Evolutionary conservation across 2,329 filamentous ascomycete genomes (phyloP).

Genomic region (Gnomoniopsis smithogilvyi): DNA sequence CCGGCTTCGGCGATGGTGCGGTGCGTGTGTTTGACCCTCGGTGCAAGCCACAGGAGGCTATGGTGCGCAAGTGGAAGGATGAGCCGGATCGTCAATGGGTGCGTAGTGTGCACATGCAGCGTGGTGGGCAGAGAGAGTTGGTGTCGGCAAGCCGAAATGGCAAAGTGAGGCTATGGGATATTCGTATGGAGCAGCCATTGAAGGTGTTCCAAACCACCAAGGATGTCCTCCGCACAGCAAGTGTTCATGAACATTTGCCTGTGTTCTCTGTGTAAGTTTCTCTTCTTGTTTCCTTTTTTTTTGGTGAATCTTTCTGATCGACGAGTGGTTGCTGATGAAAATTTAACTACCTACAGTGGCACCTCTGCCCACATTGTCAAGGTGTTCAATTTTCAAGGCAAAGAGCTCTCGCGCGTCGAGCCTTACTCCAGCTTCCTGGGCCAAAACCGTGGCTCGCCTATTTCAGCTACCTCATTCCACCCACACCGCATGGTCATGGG

Average conservation of each 20-base stretch:
- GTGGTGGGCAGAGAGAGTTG: constrained; percentile 87
- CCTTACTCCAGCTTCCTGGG: constrained; percentile 87
- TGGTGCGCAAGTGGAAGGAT: constrained; percentile 97
- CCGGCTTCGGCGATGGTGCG: constrained; percentile 93
- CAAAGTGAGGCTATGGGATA: constrained; percentile 94
- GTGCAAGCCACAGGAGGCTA: constrained; percentile 76
- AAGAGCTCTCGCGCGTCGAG: constrained; percentile 77
- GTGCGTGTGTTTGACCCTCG: constrained; percentile 93
- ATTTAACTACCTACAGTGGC: constrained; percentile 56
- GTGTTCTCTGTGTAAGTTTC: constrained; percentile 85
- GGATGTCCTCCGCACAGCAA: constrained; percentile 78
- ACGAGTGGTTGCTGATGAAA: constrained; percentile 1
- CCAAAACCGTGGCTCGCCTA: constrained; percentile 75
- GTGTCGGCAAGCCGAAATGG: constrained; percentile 88
- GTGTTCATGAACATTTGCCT: constrained; percentile 92
- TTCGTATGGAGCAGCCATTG: constrained; percentile 77
- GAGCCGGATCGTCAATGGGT: constrained; percentile 85
- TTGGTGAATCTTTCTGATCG: neutral
- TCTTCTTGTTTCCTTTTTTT: neutral
- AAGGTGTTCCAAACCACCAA: constrained; percentile 71
- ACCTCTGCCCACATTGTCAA: constrained; percentile 86
- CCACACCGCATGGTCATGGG: constrained; percentile 90
- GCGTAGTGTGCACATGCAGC: constrained; percentile 93
- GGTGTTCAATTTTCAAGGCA: constrained; percentile 84
- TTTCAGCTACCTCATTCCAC: constrained; percentile 89